phyloP scores from a whole-genome alignment of 768 basidiomycete genomes.

The Podaxis sp. region DNA sequence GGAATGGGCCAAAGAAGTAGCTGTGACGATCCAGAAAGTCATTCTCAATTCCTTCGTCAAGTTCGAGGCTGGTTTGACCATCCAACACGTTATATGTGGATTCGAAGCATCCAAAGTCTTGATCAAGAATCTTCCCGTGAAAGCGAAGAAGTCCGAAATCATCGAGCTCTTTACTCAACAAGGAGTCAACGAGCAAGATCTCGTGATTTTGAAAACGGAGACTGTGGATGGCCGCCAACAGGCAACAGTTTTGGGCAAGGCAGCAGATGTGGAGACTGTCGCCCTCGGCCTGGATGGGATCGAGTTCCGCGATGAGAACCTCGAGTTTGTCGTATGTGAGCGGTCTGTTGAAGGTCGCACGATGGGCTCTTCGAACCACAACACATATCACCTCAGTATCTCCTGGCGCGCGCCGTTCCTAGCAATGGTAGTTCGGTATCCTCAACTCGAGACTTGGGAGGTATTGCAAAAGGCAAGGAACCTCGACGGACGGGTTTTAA shows the following conservation, averaged over 20 bases:
- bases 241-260: slow-evolving; percentile 43
- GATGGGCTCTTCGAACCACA: slow-evolving; percentile 38
- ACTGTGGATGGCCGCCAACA: slow-evolving; percentile 30
- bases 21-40: slow-evolving; percentile 9
- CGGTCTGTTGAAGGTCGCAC: slow-evolving; percentile 35
- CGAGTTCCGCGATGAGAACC: slow-evolving; percentile 42
- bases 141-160: slow-evolving; percentile 16
- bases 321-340: slow-evolving; percentile 43
- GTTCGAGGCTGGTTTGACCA: slow-evolving; percentile 23
- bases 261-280: slow-evolving; percentile 39
- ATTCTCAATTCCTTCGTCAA: slow-evolving; percentile 20
- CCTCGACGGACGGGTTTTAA: slow-evolving; percentile 35
- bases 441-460: slow-evolving; percentile 21
- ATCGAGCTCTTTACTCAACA: slow-evolving; percentile 17
- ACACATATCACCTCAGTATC: slow-evolving; percentile 43
- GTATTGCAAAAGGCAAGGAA: slow-evolving; percentile 34
- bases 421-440: slow-evolving; percentile 45
- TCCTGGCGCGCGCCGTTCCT: slow-evolving; percentile 52
- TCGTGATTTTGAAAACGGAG: slow-evolving; percentile 20
- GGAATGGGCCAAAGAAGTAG: slow-evolving; percentile 12
- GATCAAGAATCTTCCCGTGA: slow-evolving; percentile 18
- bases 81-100: slow-evolving; percentile 17
- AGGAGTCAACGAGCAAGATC: slow-evolving; percentile 9
- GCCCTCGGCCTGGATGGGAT: slow-evolving; percentile 46
- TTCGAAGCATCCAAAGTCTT: slow-evolving; percentile 18